Conservation (phyloP, 164 flowering plant genomes). For the Nymphaea colorata region DNA sequence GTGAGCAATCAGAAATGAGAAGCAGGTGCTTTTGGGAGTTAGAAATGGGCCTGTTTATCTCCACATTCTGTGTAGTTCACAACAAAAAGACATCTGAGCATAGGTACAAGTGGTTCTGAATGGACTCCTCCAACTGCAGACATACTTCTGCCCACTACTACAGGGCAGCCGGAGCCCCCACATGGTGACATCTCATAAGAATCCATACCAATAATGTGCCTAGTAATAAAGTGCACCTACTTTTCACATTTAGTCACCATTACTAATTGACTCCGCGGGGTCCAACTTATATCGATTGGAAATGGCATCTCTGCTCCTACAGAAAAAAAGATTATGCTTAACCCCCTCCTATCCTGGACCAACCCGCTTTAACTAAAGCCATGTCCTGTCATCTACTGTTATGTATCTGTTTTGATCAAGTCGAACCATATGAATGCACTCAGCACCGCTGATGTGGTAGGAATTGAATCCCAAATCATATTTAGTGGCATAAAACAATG, state of each 20-base stretch:
- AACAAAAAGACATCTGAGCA: conserved; percentile 5
- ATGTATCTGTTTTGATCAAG: no score
- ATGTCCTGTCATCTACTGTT: no score
- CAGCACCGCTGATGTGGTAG: no score
- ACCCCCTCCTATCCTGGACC: background rate
- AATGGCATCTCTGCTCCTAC: conserved; percentile 12
- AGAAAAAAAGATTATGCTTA: background rate
- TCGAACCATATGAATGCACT: no score
- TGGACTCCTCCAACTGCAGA: conserved; percentile 19
- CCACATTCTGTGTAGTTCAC: background rate
- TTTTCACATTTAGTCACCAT: background rate
- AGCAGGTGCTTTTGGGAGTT: background rate
- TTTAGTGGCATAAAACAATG: no score
- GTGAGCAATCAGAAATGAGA: background rate
- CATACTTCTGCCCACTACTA: conserved; percentile 8
- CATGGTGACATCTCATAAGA: conserved; percentile 18
- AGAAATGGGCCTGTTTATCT: background rate
- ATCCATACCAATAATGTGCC: conserved; percentile 9
- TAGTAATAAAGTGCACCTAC: conserved; percentile 12
- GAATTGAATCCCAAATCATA: no score
- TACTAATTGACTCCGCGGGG: no score
- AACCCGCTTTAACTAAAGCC: background rate
- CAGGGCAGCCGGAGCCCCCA: conserved; percentile 9
- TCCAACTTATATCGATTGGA: background rate
- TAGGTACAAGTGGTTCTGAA: conserved; percentile 14